Conservation (phyloP, 345 rosid species). For the Balakata baccata region DNA sequence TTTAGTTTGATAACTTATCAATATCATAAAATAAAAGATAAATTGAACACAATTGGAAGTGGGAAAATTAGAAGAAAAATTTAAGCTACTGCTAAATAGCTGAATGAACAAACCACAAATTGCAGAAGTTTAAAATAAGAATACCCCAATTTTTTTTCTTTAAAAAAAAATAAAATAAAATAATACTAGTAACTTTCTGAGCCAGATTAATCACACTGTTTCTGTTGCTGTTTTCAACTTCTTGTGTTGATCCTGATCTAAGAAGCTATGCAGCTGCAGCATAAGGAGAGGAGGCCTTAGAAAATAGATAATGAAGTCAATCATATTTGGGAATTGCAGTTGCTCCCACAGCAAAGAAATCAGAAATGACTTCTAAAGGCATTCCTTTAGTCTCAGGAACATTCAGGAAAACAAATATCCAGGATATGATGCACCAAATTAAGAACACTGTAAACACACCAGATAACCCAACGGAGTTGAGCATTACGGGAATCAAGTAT, state of each 20-base stretch:
- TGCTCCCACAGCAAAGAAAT: constrained; percentile 43
- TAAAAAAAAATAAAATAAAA: no score
- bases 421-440: constrained; percentile 26
- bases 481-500: constrained; percentile 35
- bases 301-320: background rate
- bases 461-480: constrained; percentile 29
- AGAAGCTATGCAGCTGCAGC: no score
- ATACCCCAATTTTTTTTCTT: no score
- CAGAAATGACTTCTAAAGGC: constrained; percentile 44
- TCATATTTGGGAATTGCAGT: constrained; percentile 4
- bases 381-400: constrained; percentile 51
- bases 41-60: no score
- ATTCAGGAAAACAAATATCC: constrained; percentile 41
- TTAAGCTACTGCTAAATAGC: background rate
- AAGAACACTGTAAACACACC: constrained; percentile 34
- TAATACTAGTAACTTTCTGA: background rate
- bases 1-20: no score
- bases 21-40: no score
- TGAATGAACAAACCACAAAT: background rate
- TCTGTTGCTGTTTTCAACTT: background rate
- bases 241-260: no score
- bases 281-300: no score
- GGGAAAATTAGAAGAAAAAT: background rate
- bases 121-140: background rate
- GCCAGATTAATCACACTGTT: background rate